Evolutionary conservation across 768 basidiomycete species (phyloP).

Genomic region (Zangia roseola): DNA sequence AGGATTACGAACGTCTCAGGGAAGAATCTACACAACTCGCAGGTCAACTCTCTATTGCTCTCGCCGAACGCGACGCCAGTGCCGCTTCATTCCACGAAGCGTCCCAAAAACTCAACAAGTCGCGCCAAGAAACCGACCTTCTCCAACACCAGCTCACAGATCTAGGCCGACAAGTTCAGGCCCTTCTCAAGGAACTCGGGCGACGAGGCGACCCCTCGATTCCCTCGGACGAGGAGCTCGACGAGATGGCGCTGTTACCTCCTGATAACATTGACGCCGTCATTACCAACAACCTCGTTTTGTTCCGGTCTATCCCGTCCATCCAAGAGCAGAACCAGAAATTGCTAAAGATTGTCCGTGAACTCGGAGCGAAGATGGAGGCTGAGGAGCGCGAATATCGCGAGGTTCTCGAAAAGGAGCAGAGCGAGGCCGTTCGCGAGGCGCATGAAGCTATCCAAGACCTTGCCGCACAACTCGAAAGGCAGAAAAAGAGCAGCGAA

Average conservation of each 20-base stretch:
- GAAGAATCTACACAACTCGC: constrained; percentile 80
- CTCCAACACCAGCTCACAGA: constrained; percentile 77
- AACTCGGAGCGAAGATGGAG: constrained; percentile 84
- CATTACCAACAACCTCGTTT: constrained; percentile 85
- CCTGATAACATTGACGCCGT: constrained; percentile 68
- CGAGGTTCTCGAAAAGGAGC: constrained; percentile 67
- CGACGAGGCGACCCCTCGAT: constrained; percentile 83
- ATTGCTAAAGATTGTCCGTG: constrained; percentile 77
- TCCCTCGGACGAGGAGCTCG: constrained; percentile 63
- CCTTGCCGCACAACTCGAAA: constrained; percentile 74
- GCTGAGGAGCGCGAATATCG: constrained; percentile 75
- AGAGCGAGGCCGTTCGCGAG: constrained; percentile 77
- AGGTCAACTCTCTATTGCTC: constrained; percentile 70
- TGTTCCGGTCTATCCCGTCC: constrained; percentile 74
- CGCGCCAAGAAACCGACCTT: constrained; percentile 60
- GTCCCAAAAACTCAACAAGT: constrained; percentile 59
- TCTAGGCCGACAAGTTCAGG: constrained; percentile 81
- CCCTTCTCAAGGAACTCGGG: constrained; percentile 73
- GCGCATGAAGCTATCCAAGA: constrained; percentile 85
- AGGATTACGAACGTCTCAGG: constrained; percentile 83
- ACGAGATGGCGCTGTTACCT: constrained; percentile 43
- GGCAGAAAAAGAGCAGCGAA: constrained; percentile 69
- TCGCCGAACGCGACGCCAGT: constrained; percentile 73
- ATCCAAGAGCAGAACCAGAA: constrained; percentile 94
- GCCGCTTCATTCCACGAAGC: constrained; percentile 54